phyloP scores from a whole-genome alignment of 1,284 basidiomycete genomes.

The Ceratobasidium sp. region DNA sequence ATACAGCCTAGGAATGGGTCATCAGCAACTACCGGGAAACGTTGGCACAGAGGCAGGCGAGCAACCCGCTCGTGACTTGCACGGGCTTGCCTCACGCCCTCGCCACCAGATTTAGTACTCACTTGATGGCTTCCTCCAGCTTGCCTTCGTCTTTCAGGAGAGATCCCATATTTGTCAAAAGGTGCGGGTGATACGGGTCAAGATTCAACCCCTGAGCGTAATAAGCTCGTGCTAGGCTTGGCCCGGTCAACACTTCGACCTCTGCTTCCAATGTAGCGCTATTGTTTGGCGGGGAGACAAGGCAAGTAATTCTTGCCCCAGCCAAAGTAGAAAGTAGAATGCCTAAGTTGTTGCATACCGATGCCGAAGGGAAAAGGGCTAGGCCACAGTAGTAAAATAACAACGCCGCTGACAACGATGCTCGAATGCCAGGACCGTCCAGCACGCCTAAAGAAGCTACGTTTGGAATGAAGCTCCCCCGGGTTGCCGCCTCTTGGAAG shows the following conservation, averaged over 20 bases:
- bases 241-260: constrained; percentile 49
- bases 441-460: not conserved
- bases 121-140: constrained; percentile 60
- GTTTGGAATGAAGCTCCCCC: constrained; percentile 15
- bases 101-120: constrained; percentile 42
- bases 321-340: constrained; percentile 62
- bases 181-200: constrained; percentile 64
- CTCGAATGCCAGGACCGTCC: constrained; percentile 51
- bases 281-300: not conserved
- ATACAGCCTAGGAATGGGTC: constrained; percentile 52
- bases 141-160: constrained; percentile 66
- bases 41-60: not conserved
- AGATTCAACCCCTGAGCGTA: constrained; percentile 63
- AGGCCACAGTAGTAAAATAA: constrained; percentile 66
- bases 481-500: constrained; percentile 55
- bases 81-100: not conserved
- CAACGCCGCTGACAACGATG: constrained; percentile 58
- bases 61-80: too few species aligned
- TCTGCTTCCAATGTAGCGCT: constrained; percentile 43
- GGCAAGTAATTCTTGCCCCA: constrained; percentile 45
- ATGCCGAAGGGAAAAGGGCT: constrained; percentile 60
- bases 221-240: constrained; percentile 60
- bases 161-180: constrained; percentile 67
- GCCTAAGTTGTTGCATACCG: constrained; percentile 67
- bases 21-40: not conserved